Conservation (phyloP, 495 filamentous ascomycete species). For the Penicillium riverlandense region DNA sequence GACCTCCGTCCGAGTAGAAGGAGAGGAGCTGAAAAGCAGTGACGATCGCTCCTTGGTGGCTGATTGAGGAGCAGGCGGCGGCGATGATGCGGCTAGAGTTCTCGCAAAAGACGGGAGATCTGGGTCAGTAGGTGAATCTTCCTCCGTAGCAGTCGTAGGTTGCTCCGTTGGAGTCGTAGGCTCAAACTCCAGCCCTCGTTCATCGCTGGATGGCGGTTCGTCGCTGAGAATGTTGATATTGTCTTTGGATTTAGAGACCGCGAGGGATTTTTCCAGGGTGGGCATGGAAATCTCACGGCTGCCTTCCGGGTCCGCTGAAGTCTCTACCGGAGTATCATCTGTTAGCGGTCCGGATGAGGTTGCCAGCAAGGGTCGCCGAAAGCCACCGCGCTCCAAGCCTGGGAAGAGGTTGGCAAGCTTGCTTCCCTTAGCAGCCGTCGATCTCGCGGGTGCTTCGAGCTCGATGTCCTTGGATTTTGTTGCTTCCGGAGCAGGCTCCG, state of each 20-base stretch:
- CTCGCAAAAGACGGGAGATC: constrained; percentile 4
- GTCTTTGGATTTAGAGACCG: constrained; percentile 13
- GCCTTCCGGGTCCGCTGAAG: constrained; percentile 26
- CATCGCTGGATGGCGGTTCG: constrained; percentile 2
- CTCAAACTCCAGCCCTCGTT: background rate
- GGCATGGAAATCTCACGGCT: constrained; percentile 46
- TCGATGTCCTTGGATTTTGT: constrained; percentile 10
- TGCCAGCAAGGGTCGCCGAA: constrained; percentile 19
- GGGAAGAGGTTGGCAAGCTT: constrained; percentile 35
- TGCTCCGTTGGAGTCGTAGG: constrained; percentile 2
- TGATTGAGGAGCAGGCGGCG: constrained; percentile 34
- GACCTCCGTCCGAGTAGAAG: constrained; percentile 26
- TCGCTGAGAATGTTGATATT: constrained; percentile 6
- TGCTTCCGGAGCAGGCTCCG: constrained; percentile 6
- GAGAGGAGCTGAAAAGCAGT: constrained; percentile 46
- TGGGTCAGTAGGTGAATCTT: constrained; percentile 7
- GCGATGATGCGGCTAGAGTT: constrained; percentile 12
- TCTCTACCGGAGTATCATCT: constrained; percentile 44
- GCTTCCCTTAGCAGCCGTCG: constrained; percentile 19
- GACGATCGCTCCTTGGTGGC: constrained; percentile 48
- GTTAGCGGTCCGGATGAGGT: constrained; percentile 24
- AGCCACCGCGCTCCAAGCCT: constrained; percentile 26
- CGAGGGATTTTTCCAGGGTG: constrained; percentile 42
- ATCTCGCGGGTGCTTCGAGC: constrained; percentile 10
- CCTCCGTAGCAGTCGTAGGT: constrained; percentile 1